Conservation (phyloP, 2,329 filamentous ascomycete genomes). For the Alternaria sp. region DNA sequence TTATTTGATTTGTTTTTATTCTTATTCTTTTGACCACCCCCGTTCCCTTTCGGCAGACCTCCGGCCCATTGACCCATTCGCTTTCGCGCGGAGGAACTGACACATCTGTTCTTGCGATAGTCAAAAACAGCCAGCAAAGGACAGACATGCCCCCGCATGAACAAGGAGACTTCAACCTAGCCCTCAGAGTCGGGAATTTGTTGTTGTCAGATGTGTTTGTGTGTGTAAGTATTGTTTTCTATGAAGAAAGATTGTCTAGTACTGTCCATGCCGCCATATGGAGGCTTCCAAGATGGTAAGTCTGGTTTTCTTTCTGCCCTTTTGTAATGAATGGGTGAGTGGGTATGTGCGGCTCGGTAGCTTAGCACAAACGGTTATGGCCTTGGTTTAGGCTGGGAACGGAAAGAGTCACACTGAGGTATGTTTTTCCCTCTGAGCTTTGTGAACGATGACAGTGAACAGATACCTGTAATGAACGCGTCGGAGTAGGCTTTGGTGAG, state of each 20-base stretch:
- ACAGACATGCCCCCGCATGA: neutral
- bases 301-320: neutral
- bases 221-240: constrained; percentile 35
- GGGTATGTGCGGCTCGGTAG: neutral
- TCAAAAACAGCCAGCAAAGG: neutral
- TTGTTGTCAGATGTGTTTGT: constrained; percentile 47
- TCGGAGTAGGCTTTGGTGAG: neutral
- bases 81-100: neutral
- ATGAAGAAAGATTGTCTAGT: neutral
- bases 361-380: neutral
- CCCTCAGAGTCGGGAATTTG: constrained; percentile 51
- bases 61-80: neutral
- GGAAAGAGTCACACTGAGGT: neutral
- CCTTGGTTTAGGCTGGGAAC: neutral
- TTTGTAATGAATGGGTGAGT: neutral
- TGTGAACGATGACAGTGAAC: neutral
- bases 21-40: too few species aligned
- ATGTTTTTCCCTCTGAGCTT: neutral
- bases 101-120: neutral
- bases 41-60: neutral
- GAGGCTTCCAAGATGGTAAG: neutral
- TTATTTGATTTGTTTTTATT: neutral
- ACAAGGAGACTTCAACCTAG: constrained; percentile 16
- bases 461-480: neutral
- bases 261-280: neutral